These are phyloP conservation scores for Agrocybe chaxingu DNA, from an alignment of 768 basidiomycete genomes.

Conservation along the genomic window DNA sequence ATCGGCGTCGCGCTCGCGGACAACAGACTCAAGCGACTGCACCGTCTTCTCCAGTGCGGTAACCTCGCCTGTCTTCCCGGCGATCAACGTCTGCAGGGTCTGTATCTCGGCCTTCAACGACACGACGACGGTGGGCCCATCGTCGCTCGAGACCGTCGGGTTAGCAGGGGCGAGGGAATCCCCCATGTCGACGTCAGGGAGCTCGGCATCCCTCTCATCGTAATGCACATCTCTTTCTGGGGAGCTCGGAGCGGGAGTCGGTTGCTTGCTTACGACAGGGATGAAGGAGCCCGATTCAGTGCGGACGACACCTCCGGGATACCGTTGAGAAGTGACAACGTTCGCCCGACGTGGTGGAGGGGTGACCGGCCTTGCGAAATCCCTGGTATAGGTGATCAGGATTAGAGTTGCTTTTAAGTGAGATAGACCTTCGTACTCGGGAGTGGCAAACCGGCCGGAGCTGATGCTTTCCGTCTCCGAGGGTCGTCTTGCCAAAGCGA, in stretches of 20 bases:
- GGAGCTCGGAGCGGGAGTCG: conserved; percentile 46
- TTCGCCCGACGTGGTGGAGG: too few relatives aligned
- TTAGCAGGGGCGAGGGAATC: not conserved
- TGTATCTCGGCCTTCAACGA: conserved; percentile 9
- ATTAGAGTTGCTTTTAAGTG: too few relatives aligned
- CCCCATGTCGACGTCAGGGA: conserved; percentile 1
- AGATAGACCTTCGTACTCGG: not conserved
- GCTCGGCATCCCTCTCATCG: not conserved
- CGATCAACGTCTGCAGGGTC: not conserved
- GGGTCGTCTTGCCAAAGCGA: conserved; percentile 1
- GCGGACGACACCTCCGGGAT: conserved; percentile 8
- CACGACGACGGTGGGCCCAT: conserved; percentile 1
- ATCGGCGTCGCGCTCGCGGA: conserved; percentile 5
- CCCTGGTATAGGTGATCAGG: too few relatives aligned
- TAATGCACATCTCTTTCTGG: conserved; percentile 4
- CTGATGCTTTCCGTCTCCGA: not conserved
- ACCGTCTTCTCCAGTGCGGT: not conserved
- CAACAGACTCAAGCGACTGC: conserved; percentile 1
- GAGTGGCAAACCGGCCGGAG: conserved; percentile 3
- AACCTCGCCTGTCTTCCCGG: conserved; percentile 1
- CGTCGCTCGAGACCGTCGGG: not conserved
- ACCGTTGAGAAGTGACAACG: not conserved
- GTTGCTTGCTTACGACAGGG: conserved; percentile 41
- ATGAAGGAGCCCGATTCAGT: conserved; percentile 50
- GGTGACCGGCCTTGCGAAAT: too few relatives aligned